Conservation (phyloP, 495 filamentous ascomycete genomes). For the Aspergillus cristatus region DNA sequence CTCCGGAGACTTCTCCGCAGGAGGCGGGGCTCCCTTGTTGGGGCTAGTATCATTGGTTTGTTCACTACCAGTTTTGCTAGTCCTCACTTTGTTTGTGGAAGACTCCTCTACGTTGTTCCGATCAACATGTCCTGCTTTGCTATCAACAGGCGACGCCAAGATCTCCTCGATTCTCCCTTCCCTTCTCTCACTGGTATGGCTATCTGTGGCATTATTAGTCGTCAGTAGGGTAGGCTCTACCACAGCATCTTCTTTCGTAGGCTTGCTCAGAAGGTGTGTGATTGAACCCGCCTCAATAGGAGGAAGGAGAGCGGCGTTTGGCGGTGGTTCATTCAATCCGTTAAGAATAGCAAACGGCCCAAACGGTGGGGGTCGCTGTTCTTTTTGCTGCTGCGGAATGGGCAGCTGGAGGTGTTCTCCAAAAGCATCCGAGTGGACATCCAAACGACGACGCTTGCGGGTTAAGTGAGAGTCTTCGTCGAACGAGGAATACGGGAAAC, state of each 20-base stretch:
- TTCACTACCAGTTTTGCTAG: background rate
- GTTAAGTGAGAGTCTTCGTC: constrained; percentile 30
- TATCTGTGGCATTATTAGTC: constrained; percentile 15
- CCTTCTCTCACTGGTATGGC: constrained; percentile 19
- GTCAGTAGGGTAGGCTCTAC: constrained; percentile 18
- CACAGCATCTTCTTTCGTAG: constrained; percentile 17
- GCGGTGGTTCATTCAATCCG: constrained; percentile 67
- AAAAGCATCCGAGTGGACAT: constrained; percentile 35
- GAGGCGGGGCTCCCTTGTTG: constrained; percentile 2
- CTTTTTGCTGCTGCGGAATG: constrained; percentile 36
- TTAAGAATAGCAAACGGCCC: constrained; percentile 57
- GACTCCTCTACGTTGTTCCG: constrained; percentile 6
- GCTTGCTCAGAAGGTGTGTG: constrained; percentile 31
- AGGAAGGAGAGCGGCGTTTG: constrained; percentile 62
- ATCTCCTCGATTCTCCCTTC: constrained; percentile 33
- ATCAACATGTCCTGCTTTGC: constrained; percentile 12
- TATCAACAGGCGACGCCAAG: constrained; percentile 21
- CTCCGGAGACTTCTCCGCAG: constrained; percentile 14
- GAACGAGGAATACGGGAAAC: constrained; percentile 35
- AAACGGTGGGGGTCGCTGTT: constrained; percentile 40
- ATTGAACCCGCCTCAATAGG: constrained; percentile 54
- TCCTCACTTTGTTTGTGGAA: constrained; percentile 4
- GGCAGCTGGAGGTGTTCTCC: constrained; percentile 43
- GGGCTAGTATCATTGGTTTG: background rate
- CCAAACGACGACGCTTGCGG: constrained; percentile 34